Evolutionary conservation across 768 basidiomycete species (phyloP).

Genomic region (Gloeopeniophorella convolvens): DNA sequence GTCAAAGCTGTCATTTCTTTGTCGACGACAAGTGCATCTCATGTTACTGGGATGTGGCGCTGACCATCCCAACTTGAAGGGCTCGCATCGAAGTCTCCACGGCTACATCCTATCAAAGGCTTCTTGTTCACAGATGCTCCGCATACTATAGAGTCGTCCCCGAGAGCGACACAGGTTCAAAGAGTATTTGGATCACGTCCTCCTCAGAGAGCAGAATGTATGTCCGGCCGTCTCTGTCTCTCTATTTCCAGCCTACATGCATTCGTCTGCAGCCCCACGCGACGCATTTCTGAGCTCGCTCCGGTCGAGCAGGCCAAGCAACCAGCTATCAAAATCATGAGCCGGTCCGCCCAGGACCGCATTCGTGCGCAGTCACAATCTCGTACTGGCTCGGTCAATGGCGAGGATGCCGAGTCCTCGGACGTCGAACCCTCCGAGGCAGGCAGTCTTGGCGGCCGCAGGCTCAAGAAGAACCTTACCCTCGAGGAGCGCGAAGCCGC

Average conservation of each 20-base stretch:
- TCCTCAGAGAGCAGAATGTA: constrained; percentile 72
- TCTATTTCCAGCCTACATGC: constrained; percentile 18
- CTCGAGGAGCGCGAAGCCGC: constrained; percentile 84
- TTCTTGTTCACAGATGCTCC: constrained; percentile 82
- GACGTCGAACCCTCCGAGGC: constrained; percentile 76
- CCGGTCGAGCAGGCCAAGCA: constrained; percentile 63
- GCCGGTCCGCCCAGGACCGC: constrained; percentile 51
- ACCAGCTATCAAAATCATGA: constrained; percentile 88
- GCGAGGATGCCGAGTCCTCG: constrained; percentile 71
- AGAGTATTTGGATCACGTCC: constrained; percentile 51
- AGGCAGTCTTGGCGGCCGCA: constrained; percentile 69
- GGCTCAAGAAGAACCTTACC: constrained; percentile 65
- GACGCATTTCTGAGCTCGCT: constrained; percentile 69
- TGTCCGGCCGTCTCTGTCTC: constrained; percentile 28
- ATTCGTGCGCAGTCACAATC: constrained; percentile 53
- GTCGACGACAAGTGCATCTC: not conserved
- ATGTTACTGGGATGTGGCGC: constrained; percentile 1
- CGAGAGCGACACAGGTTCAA: constrained; percentile 59
- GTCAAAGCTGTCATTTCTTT: not conserved
- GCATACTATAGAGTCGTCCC: constrained; percentile 71
- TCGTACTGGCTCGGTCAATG: constrained; percentile 65
- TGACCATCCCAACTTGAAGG: constrained; percentile 31
- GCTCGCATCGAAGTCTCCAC: constrained; percentile 60
- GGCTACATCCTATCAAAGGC: constrained; percentile 73
- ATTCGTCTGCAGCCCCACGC: constrained; percentile 46